Percentiles rank a stretch among this genome's conserved stretches.
Conservation (phyloP, 257 asterid genomes). For the Capsicum pubescens region DNA sequence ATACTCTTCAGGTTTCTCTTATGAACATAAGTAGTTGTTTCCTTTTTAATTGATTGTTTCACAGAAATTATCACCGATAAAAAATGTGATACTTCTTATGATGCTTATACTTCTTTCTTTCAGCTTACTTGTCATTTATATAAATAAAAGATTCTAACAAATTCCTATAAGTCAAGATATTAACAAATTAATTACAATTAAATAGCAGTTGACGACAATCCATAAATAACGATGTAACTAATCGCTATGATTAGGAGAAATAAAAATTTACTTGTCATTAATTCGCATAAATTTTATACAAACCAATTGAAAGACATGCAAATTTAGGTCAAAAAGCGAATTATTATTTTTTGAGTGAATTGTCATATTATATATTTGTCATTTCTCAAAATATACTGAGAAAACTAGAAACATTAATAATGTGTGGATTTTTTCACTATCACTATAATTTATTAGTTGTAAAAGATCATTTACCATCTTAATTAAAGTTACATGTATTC, state of each 20-base stretch:
- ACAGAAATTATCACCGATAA: not conserved
- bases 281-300: not conserved
- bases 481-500: not conserved
- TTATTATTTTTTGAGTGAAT: not conserved
- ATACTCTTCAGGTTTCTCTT: not conserved
- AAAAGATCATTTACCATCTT: not conserved
- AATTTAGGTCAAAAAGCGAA: not conserved
- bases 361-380: not conserved
- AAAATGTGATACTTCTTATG: not conserved
- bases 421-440: not conserved
- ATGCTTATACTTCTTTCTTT: not conserved
- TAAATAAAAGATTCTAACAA: not conserved
- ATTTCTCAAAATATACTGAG: not conserved
- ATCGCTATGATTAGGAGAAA: not conserved
- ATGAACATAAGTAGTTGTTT: not conserved
- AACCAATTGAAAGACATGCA: not conserved
- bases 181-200: not conserved
- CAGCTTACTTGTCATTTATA: not conserved
- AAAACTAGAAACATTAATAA: not conserved
- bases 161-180: not conserved
- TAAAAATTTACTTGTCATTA: not conserved
- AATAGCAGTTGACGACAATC: not conserved
- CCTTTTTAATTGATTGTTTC: not conserved
- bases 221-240: not conserved
- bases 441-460: not conserved